Evolutionary conservation across 1,284 basidiomycete species (phyloP), one percentile per base, ranked within the genome.

Genomic region (Puccinia brachypodii): DNA sequence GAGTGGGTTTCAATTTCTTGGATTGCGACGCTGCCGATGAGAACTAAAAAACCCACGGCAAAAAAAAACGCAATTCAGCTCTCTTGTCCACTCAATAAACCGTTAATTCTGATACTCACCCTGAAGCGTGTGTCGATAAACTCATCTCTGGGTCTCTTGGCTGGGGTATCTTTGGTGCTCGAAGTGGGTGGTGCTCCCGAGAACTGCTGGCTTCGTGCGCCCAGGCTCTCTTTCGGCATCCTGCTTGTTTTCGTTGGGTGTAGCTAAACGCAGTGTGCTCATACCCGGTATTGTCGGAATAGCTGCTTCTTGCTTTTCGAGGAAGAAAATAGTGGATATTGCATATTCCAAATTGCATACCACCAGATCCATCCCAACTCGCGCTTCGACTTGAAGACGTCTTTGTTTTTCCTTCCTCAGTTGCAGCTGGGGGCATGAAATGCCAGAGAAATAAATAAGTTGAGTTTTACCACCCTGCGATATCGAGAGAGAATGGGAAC

Each of bases 1-100:
- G 36, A 50, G 44, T 82, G 25, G 73, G 60, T 44, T 76, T 82
- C n/a, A 82, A 74, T 53, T 82, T 82, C 40, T 82, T 82, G 25
- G 73, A 75, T 56, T 75, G 73, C n/a, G 80, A 75, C 6, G 73
- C 73, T 22, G 80, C 50, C 58, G 80, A 82, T 36, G 58, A 25
- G 42, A 82, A 82, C 80, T 82, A 53, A 56, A 58, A 66, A 53
- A 19, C n/a, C n/a, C n/a, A n/a, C n/a, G n/a, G n/a, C n/a, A 66
- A 60, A 42, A 38, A 62, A 3, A 60, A 36, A 76, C 4, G 31
- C 22, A 22, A 50, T 11, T 50, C 22, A 22, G 22, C 11, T 50
- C 22, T 50, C 22, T 50, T 31, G n/a, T 71, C 2, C 3, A 71
- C 31, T 2, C 25, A 50, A 72, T 53, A n/a, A n/a, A n/a, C 38